Conservation (phyloP, 306 rosid species). For the Acmispon strigosus region DNA sequence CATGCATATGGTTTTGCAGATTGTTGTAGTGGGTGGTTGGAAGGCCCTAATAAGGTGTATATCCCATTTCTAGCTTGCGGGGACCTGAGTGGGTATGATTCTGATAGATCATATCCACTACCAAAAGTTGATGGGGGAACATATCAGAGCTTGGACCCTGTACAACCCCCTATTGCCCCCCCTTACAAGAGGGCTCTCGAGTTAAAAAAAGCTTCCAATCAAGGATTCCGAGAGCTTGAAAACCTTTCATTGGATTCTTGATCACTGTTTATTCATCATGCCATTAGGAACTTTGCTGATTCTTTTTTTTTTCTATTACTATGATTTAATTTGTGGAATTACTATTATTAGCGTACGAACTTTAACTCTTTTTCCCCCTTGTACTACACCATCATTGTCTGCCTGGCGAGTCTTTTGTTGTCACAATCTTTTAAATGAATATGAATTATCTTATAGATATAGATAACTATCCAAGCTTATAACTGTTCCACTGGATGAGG, state of each 20-base stretch:
- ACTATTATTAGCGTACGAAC: slow-evolving; percentile 17
- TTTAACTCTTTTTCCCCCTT: slow-evolving; percentile 7
- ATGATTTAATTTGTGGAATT: slow-evolving; percentile 10
- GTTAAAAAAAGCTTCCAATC: slow-evolving; percentile 24
- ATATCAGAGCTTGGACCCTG: slow-evolving; percentile 80
- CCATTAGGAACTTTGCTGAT: slow-evolving; percentile 7
- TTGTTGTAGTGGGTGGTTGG: slow-evolving; percentile 96
- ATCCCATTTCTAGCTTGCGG: slow-evolving; percentile 93
- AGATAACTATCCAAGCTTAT: neutral
- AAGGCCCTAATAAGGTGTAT: slow-evolving; percentile 92
- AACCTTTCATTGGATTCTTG: slow-evolving; percentile 63
- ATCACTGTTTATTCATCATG: slow-evolving; percentile 20
- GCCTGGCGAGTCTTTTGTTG: slow-evolving; percentile 15
- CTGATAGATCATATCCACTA: slow-evolving; percentile 82
- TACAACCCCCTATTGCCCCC: slow-evolving; percentile 87
- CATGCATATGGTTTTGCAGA: slow-evolving; percentile 41
- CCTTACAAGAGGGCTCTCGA: slow-evolving; percentile 40
- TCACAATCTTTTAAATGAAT: neutral
- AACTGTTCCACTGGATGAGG: slow-evolving; percentile 22
- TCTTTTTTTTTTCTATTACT: neutral
- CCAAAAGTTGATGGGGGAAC: slow-evolving; percentile 77
- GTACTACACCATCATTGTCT: slow-evolving; percentile 7
- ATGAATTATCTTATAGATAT: neutral
- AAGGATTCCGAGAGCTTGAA: slow-evolving; percentile 56
- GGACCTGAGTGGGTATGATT: slow-evolving; percentile 79